Evolutionary conservation across 1,284 basidiomycete genomes (phyloP), one percentile per base, ranked within the genome.

Genomic region (Ceratobasidium sp.): DNA sequence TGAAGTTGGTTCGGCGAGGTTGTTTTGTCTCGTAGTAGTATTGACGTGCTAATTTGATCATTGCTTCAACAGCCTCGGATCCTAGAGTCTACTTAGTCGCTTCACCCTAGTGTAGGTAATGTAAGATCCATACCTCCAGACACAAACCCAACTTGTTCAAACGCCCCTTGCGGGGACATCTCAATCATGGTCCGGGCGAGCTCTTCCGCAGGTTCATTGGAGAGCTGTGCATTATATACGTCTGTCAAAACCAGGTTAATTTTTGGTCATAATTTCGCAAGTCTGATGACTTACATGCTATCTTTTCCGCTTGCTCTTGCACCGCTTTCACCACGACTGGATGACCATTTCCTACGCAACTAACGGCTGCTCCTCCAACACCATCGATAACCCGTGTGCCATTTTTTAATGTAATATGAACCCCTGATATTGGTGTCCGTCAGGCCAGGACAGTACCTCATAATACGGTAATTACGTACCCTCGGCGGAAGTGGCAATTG

Each of bases 21-120:
- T 96, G 91, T 1, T 89, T 95, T 93, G 30, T 71, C 50, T 80
- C 81, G 46, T 68, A 80, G 38, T 62, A 81, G 70, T 79, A 81
- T 86, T 96, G 95, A 80, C 92, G 89, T 48, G 90, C 89, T 4
- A 94, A 87, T 84, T 96, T 96, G 77, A 96, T 88, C 18, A 90
- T 91, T 68, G 89, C 89, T 80, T 96, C 94, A 91, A 94, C 93
- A 0, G 94, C 94, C 84, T 96, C 95, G 1, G 93, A 92, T 60
- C 94, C 93, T 94, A 79, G 50, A 23, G 4, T 20, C 27, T 12
- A 23, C n/a, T 57, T 38, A 60, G 33, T 60, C 55, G 18, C 30
- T 57, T 27, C n/a, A 55, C 27, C n/a, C 27, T 55, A 14, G 30
- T 23, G 8, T 30, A 57, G 54, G 16, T 12, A 60, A 8, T 8